Evolutionary conservation across 106 monocot species (phyloP).

Genomic region (Ottelia alismoides): DNA sequence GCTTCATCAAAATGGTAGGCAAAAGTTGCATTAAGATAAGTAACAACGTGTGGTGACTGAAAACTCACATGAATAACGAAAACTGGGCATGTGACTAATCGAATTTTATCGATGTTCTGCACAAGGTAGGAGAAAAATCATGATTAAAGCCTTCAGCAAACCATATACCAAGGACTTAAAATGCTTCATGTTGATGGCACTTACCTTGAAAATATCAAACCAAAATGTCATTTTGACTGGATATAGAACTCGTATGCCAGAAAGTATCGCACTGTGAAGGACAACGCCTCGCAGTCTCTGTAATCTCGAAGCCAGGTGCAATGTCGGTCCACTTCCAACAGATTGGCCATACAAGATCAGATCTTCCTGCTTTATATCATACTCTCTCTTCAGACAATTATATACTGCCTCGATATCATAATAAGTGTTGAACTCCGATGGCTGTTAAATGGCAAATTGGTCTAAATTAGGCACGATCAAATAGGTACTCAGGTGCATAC

Average conservation of each 20-base stretch:
- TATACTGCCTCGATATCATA: constrained; percentile 90
- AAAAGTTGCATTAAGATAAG: too few relatives aligned
- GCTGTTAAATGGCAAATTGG: constrained; percentile 17
- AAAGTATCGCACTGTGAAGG: constrained; percentile 82
- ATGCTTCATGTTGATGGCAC: too few relatives aligned
- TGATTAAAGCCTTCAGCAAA: too few relatives aligned
- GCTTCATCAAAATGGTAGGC: too few relatives aligned
- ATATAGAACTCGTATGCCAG: constrained; percentile 79
- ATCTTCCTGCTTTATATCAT: constrained; percentile 56
- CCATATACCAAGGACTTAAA: too few relatives aligned
- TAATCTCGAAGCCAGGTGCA: constrained; percentile 59
- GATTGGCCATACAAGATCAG: constrained; percentile 89
- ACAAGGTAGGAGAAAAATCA: too few relatives aligned
- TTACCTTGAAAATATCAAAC: constrained; percentile 91
- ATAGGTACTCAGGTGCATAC: too few relatives aligned
- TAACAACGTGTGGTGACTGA: too few relatives aligned
- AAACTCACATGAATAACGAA: too few relatives aligned
- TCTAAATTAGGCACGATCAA: neutral
- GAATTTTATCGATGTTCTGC: too few relatives aligned
- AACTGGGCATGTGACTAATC: too few relatives aligned
- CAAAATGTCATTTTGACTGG: constrained; percentile 82
- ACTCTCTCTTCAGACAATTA: constrained; percentile 63
- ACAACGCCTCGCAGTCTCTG: constrained; percentile 56
- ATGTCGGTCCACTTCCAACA: constrained; percentile 83
- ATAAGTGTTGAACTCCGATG: constrained; percentile 83